Conservation (phyloP, 176 grass and related monocot species). For the Cenchrus fungigraminus region DNA sequence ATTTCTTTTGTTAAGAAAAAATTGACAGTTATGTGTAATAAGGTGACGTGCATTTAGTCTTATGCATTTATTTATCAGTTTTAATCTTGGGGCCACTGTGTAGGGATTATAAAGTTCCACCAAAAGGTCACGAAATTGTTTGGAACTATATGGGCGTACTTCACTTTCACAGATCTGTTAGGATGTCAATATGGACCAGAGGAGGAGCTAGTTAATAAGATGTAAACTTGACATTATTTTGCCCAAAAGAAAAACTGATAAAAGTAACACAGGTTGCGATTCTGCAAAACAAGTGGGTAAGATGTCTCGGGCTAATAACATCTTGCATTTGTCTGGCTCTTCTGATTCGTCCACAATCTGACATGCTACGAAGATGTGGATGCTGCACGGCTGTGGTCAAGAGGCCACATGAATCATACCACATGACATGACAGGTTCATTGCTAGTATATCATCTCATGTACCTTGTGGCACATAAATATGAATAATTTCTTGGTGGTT, state of each 20-base stretch:
- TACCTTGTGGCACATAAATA: conserved; percentile 42
- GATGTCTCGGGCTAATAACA: conserved; percentile 30
- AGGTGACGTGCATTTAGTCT: background rate
- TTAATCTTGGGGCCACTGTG: background rate
- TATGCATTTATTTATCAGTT: background rate
- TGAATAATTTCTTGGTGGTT: conserved; percentile 47
- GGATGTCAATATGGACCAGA: conserved; percentile 18
- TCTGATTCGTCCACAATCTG: conserved; percentile 15
- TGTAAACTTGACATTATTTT: conserved; percentile 31
- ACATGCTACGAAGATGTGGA: conserved; percentile 5
- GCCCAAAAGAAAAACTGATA: background rate
- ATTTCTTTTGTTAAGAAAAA: background rate
- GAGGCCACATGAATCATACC: conserved; percentile 9
- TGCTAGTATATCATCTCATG: conserved; percentile 38
- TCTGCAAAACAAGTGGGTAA: conserved; percentile 42
- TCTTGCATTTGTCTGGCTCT: conserved; percentile 38
- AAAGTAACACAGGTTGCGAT: background rate
- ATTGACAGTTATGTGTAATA: background rate
- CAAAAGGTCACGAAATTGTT: background rate
- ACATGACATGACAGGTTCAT: conserved; percentile 43
- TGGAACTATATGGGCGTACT: conserved; percentile 15
- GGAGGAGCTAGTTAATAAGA: background rate
- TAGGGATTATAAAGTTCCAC: conserved; percentile 22
- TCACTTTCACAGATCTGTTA: conserved; percentile 38
- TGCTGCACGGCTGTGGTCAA: conserved; percentile 34